Conservation (phyloP, 2,329 filamentous ascomycete species). For the Aspergillus uvarum region DNA sequence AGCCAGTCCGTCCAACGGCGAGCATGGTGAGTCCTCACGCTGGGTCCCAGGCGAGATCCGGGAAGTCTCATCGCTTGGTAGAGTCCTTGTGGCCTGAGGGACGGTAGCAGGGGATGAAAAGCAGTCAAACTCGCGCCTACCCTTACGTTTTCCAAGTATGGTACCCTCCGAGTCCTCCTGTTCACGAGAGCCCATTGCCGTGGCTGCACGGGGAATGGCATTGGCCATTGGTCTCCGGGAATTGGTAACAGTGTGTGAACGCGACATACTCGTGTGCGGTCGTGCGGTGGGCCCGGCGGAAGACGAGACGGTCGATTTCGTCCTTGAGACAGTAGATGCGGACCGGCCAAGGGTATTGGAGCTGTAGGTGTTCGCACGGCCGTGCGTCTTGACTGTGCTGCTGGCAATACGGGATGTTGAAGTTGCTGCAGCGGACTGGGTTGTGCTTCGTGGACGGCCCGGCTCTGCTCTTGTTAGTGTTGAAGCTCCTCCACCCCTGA, state of each 20-base stretch:
- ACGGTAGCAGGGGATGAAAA: slow-evolving; percentile 26
- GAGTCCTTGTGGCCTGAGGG: slow-evolving; percentile 14
- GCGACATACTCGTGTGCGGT: slow-evolving; percentile 45
- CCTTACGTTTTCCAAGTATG: slow-evolving; percentile 51
- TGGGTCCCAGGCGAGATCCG: neutral
- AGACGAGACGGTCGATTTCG: slow-evolving; percentile 54
- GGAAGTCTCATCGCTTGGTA: slow-evolving; percentile 7
- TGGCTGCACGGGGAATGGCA: slow-evolving; percentile 43
- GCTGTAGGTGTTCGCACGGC: slow-evolving; percentile 36
- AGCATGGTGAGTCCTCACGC: slow-evolving; percentile 4
- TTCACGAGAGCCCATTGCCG: slow-evolving; percentile 44
- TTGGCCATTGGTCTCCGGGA: slow-evolving; percentile 49
- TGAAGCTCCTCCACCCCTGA: neutral
- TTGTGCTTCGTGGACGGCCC: slow-evolving; percentile 49
- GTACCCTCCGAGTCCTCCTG: slow-evolving; percentile 37
- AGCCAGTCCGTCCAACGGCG: slow-evolving; percentile 9
- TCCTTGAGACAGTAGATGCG: slow-evolving; percentile 46
- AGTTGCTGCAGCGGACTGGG: slow-evolving; percentile 48
- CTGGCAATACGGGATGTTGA: slow-evolving; percentile 31
- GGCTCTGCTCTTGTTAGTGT: slow-evolving; percentile 44
- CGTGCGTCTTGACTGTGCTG: slow-evolving; percentile 46
- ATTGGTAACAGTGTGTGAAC: slow-evolving; percentile 55
- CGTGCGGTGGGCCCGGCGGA: slow-evolving; percentile 57
- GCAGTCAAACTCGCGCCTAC: slow-evolving; percentile 48
- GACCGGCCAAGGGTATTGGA: slow-evolving; percentile 40